Evolutionary conservation across 441 rosid species (phyloP).

Genomic region (Macaranga tanarius): DNA sequence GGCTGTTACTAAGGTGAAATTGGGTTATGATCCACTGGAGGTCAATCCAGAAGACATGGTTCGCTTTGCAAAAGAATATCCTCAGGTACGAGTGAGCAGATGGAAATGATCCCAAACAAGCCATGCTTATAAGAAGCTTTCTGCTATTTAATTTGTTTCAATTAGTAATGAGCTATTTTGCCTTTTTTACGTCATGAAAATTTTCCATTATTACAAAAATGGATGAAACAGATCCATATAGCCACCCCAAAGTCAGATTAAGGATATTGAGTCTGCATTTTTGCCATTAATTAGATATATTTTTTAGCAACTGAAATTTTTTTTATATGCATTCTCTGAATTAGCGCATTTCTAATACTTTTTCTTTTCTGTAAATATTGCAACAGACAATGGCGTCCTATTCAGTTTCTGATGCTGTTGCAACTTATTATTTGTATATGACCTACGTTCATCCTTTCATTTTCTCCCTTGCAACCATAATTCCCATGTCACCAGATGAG

Average conservation of each 20-base stretch:
- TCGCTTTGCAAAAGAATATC: slow-evolving; percentile 85
- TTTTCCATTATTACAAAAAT: neutral
- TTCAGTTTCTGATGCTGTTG: slow-evolving; percentile 99
- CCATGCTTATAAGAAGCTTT: neutral
- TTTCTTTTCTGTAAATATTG: slow-evolving; percentile 32
- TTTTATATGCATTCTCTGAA: slow-evolving; percentile 17
- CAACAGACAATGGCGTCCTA: slow-evolving; percentile 98
- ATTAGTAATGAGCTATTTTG: neutral
- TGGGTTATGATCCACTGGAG: slow-evolving; percentile 97
- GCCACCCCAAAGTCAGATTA: neutral
- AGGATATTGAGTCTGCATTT: neutral
- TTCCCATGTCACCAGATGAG: slow-evolving; percentile 99
- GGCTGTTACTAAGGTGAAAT: slow-evolving; percentile 97
- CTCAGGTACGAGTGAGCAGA: slow-evolving; percentile 64
- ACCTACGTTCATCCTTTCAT: slow-evolving; percentile 98
- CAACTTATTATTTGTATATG: slow-evolving; percentile 96
- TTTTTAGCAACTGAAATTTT: neutral
- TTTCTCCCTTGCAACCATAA: slow-evolving; percentile 95
- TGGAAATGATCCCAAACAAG: slow-evolving; percentile 12
- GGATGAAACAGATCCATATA: neutral
- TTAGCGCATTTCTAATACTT: slow-evolving; percentile 28
- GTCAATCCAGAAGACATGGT: slow-evolving; percentile 99
- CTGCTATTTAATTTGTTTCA: neutral
- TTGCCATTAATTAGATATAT: neutral
- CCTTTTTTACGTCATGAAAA: neutral